Evolutionary conservation across 176 grass and related monocot genomes (phyloP).

Genomic region (Stipa capillata): DNA sequence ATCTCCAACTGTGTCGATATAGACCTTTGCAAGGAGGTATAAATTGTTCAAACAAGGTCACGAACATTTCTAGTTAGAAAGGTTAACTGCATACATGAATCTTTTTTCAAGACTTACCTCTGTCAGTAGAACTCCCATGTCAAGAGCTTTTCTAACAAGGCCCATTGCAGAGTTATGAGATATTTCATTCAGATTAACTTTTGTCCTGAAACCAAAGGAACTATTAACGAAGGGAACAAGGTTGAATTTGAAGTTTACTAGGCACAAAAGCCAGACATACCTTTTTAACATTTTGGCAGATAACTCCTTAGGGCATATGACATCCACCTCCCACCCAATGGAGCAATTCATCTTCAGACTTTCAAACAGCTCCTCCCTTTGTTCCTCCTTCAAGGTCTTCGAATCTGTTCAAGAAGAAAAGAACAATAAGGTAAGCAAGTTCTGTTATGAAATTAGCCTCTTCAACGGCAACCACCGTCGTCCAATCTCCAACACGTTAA

Average conservation of each 20-base stretch:
- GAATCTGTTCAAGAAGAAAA: conserved; percentile 51
- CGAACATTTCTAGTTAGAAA: too few relatives aligned
- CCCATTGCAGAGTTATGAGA: conserved; percentile 93
- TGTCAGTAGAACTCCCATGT: conserved; percentile 61
- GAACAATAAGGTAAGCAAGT: background rate
- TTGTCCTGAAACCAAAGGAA: conserved; percentile 40
- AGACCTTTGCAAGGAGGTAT: conserved; percentile 48
- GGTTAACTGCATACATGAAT: too few relatives aligned
- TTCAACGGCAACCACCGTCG: too few relatives aligned
- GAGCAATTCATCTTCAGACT: conserved; percentile 58
- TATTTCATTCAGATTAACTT: conserved; percentile 96
- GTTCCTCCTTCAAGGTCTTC: conserved; percentile 89
- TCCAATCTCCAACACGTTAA: too few relatives aligned
- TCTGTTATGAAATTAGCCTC: too few relatives aligned
- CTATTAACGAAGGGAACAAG: background rate
- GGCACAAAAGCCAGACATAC: conserved; percentile 18
- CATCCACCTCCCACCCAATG: conserved; percentile 87
- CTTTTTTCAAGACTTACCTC: conserved; percentile 60
- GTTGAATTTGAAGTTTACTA: background rate
- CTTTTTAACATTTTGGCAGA: conserved; percentile 92
- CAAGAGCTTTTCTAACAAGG: conserved; percentile 62
- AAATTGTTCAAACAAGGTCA: background rate
- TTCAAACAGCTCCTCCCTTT: conserved; percentile 84
- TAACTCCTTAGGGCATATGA: conserved; percentile 82
- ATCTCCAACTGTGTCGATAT: conserved; percentile 91